These are phyloP conservation scores for Penicillium sp. DNA, from an alignment of 2,329 filamentous ascomycete species.

Conservation along the genomic window DNA sequence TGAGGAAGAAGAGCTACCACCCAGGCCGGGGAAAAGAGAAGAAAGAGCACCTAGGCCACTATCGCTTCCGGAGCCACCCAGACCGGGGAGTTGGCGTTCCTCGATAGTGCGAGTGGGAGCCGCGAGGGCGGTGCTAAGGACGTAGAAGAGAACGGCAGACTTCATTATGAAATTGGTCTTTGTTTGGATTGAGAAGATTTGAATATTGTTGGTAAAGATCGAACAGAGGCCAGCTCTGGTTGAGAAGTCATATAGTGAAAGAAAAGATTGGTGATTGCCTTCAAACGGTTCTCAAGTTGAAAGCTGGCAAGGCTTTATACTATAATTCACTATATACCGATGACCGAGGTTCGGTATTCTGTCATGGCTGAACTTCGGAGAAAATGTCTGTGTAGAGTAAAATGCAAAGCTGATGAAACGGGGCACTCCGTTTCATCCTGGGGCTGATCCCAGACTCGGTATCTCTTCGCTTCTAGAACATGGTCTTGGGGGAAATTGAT, in stretches of 20 bases:
- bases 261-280: background rate
- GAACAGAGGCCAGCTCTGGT: conserved; percentile 2
- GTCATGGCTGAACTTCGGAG: background rate
- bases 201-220: background rate
- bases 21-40: conserved; percentile 7
- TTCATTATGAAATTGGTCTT: conserved; percentile 26
- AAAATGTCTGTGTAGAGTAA: background rate
- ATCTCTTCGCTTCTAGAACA: background rate
- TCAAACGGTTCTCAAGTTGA: background rate
- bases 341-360: conserved; percentile 1
- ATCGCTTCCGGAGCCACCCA: conserved; percentile 15
- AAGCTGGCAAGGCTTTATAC: background rate
- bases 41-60: conserved; percentile 13
- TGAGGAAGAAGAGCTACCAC: background rate
- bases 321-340: background rate
- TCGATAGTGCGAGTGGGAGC: conserved; percentile 32
- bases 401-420: conserved; percentile 2
- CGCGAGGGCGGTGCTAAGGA: conserved; percentile 26
- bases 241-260: background rate
- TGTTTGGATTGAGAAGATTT: background rate
- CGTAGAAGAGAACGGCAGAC: conserved; percentile 22
- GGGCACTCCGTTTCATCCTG: conserved; percentile 2
- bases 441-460: background rate
- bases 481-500: background rate
- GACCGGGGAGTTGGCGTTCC: conserved; percentile 21